Evolutionary conservation across 805 yeast species (phyloP).

Genomic region (Brettanomyces custersianus): DNA sequence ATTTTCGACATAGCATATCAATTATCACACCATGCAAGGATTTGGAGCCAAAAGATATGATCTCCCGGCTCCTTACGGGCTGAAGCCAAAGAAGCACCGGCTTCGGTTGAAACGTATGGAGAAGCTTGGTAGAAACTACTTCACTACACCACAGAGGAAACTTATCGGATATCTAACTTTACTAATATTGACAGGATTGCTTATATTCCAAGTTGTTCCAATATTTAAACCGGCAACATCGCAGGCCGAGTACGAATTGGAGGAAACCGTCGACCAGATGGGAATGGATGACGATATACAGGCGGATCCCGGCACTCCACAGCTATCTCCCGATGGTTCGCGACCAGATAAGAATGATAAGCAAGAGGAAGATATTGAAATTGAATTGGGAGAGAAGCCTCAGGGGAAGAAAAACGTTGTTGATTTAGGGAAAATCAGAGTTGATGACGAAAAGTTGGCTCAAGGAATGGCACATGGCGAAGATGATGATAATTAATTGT

Average conservation of each 20-base stretch:
- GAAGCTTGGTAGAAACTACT: conserved; percentile 3
- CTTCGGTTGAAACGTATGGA: conserved; percentile 15
- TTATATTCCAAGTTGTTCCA: conserved; percentile 18
- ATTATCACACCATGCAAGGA: conserved; percentile 27
- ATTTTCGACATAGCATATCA: no score
- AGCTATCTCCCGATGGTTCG: no score
- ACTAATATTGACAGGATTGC: conserved; percentile 23
- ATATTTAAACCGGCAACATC: conserved; percentile 9
- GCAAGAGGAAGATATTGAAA: neutral
- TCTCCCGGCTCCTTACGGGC: conserved; percentile 36
- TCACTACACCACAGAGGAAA: conserved; percentile 41
- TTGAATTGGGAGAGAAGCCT: neutral
- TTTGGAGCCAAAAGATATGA: conserved; percentile 22
- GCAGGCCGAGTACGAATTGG: conserved; percentile 11
- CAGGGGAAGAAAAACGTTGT: conserved; percentile 1
- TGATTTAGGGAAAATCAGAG: neutral
- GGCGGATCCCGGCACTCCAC: no score
- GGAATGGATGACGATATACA: conserved; percentile 15
- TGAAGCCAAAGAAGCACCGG: conserved; percentile 21
- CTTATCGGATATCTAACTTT: conserved; percentile 29
- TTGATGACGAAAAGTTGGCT: conserved; percentile 1
- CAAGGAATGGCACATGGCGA: neutral
- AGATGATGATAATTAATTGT: neutral
- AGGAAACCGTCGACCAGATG: conserved; percentile 1
- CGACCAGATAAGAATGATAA: neutral